Conservation (phyloP, 495 filamentous ascomycete genomes). For the Aspergillus campestris region DNA sequence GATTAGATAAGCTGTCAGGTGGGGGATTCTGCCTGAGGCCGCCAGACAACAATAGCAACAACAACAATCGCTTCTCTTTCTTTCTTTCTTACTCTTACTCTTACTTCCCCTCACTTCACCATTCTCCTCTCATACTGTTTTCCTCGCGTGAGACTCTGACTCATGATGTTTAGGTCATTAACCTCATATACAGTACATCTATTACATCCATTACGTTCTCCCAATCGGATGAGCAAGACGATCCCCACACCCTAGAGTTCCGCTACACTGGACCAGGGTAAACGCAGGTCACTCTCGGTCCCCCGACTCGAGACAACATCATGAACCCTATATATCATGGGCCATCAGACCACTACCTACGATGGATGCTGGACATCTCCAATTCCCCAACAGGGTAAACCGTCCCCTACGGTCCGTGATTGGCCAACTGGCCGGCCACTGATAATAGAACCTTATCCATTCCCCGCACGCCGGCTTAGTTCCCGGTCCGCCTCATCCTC, state of each 20-base stretch:
- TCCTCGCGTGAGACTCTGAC: too few relatives aligned
- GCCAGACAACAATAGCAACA: slow-evolving; percentile 11
- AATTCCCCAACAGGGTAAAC: slow-evolving; percentile 2
- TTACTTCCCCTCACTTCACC: background rate
- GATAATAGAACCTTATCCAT: background rate
- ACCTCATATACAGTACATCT: too few relatives aligned
- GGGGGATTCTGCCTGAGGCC: slow-evolving; percentile 18
- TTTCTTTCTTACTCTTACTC: background rate
- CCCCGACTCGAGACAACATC: background rate
- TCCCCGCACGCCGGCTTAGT: background rate
- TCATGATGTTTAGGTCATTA: too few relatives aligned
- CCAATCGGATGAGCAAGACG: too few relatives aligned
- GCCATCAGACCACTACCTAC: too few relatives aligned
- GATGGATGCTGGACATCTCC: background rate
- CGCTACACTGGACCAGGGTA: too few relatives aligned
- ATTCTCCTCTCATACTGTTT: too few relatives aligned
- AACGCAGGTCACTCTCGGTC: too few relatives aligned
- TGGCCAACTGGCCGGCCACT: background rate
- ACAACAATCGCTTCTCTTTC: slow-evolving; percentile 2
- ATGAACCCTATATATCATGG: background rate
- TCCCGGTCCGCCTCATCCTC: background rate
- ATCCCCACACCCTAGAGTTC: too few relatives aligned
- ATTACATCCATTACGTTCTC: too few relatives aligned
- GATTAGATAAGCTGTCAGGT: slow-evolving; percentile 10
- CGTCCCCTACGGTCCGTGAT: background rate